Evolutionary conservation across 345 rosid species (phyloP).

Genomic region (Arabidopsis thaliana): TAIR10.1 NC_003070.9:24058001-24058500

Average conservation of each 20-base stretch:
- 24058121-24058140: slow-evolving; percentile 72
- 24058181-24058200: slow-evolving; percentile 59
- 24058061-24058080: slow-evolving; percentile 63
- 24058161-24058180: slow-evolving; percentile 77
- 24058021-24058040: slow-evolving; percentile 55
- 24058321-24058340: slow-evolving; percentile 65
- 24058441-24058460: slow-evolving; percentile 84
- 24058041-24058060: slow-evolving; percentile 72
- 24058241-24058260: slow-evolving; percentile 80
- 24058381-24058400: slow-evolving; percentile 74
- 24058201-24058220: slow-evolving; percentile 69
- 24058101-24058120: slow-evolving; percentile 81
- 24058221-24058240: slow-evolving; percentile 67
- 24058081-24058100: slow-evolving; percentile 70
- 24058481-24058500: background rate
- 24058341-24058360: slow-evolving; percentile 70
- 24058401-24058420: slow-evolving; percentile 83
- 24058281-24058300: slow-evolving; percentile 85
- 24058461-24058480: slow-evolving; percentile 74
- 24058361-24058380: slow-evolving; percentile 59
- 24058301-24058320: slow-evolving; percentile 61
- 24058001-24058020: slow-evolving; percentile 19
- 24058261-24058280: slow-evolving; percentile 72
- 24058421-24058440: slow-evolving; percentile 63
- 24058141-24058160: slow-evolving; percentile 62